Base-by-base conservation (phyloP, 495 filamentous ascomycete species). In the Trichoderma gamsii region DNA sequence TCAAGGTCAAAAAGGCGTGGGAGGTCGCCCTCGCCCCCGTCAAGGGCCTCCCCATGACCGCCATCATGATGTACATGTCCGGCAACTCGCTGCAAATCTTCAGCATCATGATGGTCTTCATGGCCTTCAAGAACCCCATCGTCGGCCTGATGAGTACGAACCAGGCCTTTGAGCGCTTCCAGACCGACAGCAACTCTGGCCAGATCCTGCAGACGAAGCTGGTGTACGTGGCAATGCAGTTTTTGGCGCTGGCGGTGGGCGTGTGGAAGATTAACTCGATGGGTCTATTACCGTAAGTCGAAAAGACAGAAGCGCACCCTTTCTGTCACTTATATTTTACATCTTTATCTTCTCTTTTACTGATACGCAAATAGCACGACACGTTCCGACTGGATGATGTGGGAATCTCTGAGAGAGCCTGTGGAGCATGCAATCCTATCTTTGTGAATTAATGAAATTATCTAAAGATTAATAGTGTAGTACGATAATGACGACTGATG, bases 41-140 rank as follows among this genome's bases (percentile, higher is more conserved):
- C 65, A 99, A 99, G 81, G 88, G 89, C 75, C 84, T 99, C 59
- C 95, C 95, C 65, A 98, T 99, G 95, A 97, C 96, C 69, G 92
- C 87, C 61, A 93, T 99, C 79, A 97, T 97, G 89, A 98, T 98
- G 93, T 99, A 99, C 85, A 98, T 99, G 96, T 97, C 95, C 69
- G 95, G 95, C 73, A 98, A 97, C 80, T 92, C 90, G 68, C 88
- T 99, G 32, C 95, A 99, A 79, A 97, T 99, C 70, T 99, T 99
- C 84, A 92, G 88, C 79, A 97, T 99, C 76, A 97, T 98, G 92
- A 98, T 98, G 95, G 93, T 97, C 9, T 92, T 91, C 72, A 97
- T 97, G 91, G 86, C 97, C 59, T 99, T 99, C 86, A 97, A 97
- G 82, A 94, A 90, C 70, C 95, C 95, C 16, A 86, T 98, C 67